Conservation (phyloP, 2,329 filamentous ascomycete species). For the Scleromitrula shiraiana region DNA sequence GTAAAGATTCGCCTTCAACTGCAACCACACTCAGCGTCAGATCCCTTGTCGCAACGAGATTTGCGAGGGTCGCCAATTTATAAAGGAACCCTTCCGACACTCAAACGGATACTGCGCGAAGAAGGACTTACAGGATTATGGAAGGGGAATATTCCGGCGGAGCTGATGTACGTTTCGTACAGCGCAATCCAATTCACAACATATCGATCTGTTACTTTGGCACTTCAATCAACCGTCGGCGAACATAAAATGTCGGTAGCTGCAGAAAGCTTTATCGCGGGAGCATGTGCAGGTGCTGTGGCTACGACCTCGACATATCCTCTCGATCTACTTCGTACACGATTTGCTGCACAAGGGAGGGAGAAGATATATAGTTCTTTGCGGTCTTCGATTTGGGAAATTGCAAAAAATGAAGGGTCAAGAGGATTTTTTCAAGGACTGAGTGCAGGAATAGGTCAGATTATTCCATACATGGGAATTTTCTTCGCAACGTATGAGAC, state of each 20-base stretch:
- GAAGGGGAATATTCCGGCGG: slow-evolving; percentile 97
- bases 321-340: slow-evolving; percentile 82
- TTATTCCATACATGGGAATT: slow-evolving; percentile 92
- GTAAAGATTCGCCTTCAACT: slow-evolving; percentile 97
- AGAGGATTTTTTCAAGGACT: slow-evolving; percentile 84
- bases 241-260: slow-evolving; percentile 48
- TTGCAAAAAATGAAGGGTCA: slow-evolving; percentile 64
- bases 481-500: slow-evolving; percentile 90
- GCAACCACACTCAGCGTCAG: slow-evolving; percentile 70
- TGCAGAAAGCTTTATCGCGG: slow-evolving; percentile 74
- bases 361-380: slow-evolving; percentile 73
- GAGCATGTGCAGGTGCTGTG: slow-evolving; percentile 71
- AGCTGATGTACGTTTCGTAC: slow-evolving; percentile 89
- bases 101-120: slow-evolving; percentile 66
- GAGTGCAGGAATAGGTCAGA: slow-evolving; percentile 72
- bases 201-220: slow-evolving; percentile 67
- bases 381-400: slow-evolving; percentile 59
- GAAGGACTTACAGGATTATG: slow-evolving; percentile 85
- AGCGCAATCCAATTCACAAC: slow-evolving; percentile 82
- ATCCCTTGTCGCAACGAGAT: slow-evolving; percentile 52
- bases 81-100: slow-evolving; percentile 68
- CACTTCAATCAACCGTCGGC: slow-evolving; percentile 41
- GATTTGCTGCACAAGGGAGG: slow-evolving; percentile 90
- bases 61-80: slow-evolving; percentile 47
- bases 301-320: slow-evolving; percentile 86